Evolutionary conservation across 2,329 filamentous ascomycete genomes (phyloP).

Genomic region (Cladorrhinum sp.): DNA sequence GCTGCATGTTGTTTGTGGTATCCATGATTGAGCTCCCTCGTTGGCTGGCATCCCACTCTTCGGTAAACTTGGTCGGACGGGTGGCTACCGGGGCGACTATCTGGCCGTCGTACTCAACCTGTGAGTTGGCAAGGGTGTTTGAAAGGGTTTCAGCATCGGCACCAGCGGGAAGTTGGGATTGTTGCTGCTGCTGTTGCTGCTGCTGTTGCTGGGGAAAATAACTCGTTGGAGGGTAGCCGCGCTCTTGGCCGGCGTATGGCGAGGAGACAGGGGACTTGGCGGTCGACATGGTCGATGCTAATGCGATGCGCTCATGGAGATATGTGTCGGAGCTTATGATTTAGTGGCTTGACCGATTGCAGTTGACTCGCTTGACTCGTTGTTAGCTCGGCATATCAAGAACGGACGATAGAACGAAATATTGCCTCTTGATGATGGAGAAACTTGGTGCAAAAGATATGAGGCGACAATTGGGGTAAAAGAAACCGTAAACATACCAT

Average conservation of each 20-base stretch:
- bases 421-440: neutral
- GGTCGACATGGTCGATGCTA: slow-evolving; percentile 25
- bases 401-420: neutral
- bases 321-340: slow-evolving; percentile 5
- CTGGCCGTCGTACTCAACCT: slow-evolving; percentile 27
- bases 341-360: slow-evolving; percentile 1
- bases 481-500: neutral
- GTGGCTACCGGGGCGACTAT: slow-evolving; percentile 23
- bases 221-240: slow-evolving; percentile 19
- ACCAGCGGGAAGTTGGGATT: slow-evolving; percentile 20
- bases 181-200: slow-evolving; percentile 23
- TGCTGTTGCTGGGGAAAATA: slow-evolving; percentile 31
- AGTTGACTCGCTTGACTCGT: slow-evolving; percentile 4
- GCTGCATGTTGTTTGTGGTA: slow-evolving; percentile 47
- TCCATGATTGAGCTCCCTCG: slow-evolving; percentile 64
- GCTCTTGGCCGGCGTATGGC: slow-evolving; percentile 20
- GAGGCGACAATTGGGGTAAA: neutral
- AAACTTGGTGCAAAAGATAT: neutral
- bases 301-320: slow-evolving; percentile 7
- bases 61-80: slow-evolving; percentile 57
- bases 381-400: slow-evolving; percentile 10
- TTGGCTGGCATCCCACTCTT: slow-evolving; percentile 69
- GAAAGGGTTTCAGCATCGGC: slow-evolving; percentile 35
- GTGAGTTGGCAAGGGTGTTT: slow-evolving; percentile 39
- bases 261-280: slow-evolving; percentile 21